Base-by-base conservation (phyloP, 805 yeast species). In the Candida tammaniensis region DNA sequence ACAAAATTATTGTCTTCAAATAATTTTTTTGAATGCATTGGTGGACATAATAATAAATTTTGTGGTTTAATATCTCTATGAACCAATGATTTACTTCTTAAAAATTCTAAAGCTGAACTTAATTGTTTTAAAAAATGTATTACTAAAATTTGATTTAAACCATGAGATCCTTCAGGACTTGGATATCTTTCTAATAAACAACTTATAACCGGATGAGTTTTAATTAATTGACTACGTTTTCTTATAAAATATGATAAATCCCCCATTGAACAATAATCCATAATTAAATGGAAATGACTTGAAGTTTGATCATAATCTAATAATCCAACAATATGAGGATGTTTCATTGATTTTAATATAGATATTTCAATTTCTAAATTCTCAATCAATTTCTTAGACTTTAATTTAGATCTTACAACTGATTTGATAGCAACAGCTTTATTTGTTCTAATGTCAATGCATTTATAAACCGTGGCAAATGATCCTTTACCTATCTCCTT, bases 31-130 rank as follows among this genome's bases (percentile, higher is more conserved):
- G 89, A 72, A 46, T 79, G 82, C 3, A 74, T 61, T 0, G 98
- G 97, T 1, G 96, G 94, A 32, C 86, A 80, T 40, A 93, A 67
- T 42, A 93, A 58, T 36, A 84, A 57, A 54, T 87, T 87, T 56
- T 91, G 98, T 1, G 98, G 98, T 58, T 91, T 91, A 46, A 91
- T 84, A 59, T 91, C 98, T 51, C 98, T 71, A 57, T 91, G 98
- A 12, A 93, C 95, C 47, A 93, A 73, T 54, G 88, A 84, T 55
- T 83, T 83, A 24, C 78, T 73, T 48, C 97, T 73, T 48, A 93
- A 64, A 51, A 93, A 93, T 56, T 78, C 72, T 38, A 93, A 70
- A 1, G 98, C 94, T 5, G 87, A 78, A 0, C 93, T 76, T 42
- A 93, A 71, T 53, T 93, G 98, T 51, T 86, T 83, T 39, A 89